A percentile compares a stretch with the other conserved stretches of the same genome.
phyloP scores from a whole-genome alignment of 2,329 filamentous ascomycete genomes.

The Cercospora nicotianae region DNA sequence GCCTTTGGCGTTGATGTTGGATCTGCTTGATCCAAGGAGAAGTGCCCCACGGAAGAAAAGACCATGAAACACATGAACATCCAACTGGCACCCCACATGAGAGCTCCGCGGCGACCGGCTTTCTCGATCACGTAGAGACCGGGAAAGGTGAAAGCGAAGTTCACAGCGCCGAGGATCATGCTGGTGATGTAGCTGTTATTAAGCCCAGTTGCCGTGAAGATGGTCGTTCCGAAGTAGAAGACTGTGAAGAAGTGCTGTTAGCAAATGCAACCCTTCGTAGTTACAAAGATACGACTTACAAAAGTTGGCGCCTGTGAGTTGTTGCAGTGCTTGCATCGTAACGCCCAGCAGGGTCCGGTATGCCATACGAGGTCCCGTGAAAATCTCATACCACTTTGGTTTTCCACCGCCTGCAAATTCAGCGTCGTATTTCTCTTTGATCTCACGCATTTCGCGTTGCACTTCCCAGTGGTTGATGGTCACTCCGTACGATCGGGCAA shows the following conservation, averaged over 20 bases:
- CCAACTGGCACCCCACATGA: constrained; percentile 50
- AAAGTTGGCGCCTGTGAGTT: constrained; percentile 68
- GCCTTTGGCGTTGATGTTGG: constrained; percentile 44
- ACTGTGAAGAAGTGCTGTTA: constrained; percentile 39
- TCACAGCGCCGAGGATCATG: constrained; percentile 52
- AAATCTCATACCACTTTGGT: constrained; percentile 65
- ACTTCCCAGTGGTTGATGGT: constrained; percentile 57
- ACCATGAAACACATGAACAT: constrained; percentile 61
- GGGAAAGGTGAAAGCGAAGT: constrained; percentile 50
- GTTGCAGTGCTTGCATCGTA: constrained; percentile 63
- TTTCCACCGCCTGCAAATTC: constrained; percentile 51
- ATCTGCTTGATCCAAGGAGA: constrained; percentile 40
- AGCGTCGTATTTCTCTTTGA: constrained; percentile 56
- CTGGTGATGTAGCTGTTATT: constrained; percentile 48
- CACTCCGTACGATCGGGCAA: constrained; percentile 58
- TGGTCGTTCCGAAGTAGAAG: constrained; percentile 56
- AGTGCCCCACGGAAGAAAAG: constrained; percentile 50
- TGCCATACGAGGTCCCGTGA: constrained; percentile 65
- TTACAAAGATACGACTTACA: constrained; percentile 13
- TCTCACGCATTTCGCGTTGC: constrained; percentile 55
- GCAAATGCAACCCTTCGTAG: constrained; percentile 43
- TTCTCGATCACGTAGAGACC: constrained; percentile 51
- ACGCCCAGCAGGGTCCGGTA: constrained; percentile 65
- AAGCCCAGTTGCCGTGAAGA: constrained; percentile 42
- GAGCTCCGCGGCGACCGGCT: constrained; percentile 47